A percentile compares a stretch with the other conserved stretches of the same genome.
Conservation (phyloP, 225 moss, liverwort and hornwort species). For the Ulota crispa region DNA sequence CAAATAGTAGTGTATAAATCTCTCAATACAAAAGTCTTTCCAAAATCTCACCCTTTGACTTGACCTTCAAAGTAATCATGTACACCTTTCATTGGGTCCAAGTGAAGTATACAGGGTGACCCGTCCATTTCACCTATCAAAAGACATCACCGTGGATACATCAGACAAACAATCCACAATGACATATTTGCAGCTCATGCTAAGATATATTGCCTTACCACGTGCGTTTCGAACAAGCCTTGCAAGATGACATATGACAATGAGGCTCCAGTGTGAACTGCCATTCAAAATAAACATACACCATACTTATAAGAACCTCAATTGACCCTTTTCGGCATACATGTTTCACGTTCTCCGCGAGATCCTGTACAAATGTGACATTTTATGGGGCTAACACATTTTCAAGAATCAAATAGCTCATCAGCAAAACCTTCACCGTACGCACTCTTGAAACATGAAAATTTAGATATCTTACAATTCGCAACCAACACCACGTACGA, state of each 20-base stretch:
- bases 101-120: conserved; percentile 23
- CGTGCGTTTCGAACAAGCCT: not conserved
- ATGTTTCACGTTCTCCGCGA: rapidly evolving
- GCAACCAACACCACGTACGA: not conserved
- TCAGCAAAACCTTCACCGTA: rapidly evolving
- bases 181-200: rapidly evolving
- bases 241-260: conserved; percentile 10
- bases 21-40: too few relatives aligned
- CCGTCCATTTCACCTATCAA: not conserved
- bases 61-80: conserved; percentile 13
- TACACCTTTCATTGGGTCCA: conserved; percentile 23
- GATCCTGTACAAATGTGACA: too few relatives aligned
- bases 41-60: conserved; percentile 17
- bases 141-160: not conserved
- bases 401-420: too few relatives aligned
- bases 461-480: not conserved
- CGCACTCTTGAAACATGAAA: not conserved
- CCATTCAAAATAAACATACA: not conserved
- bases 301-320: rapidly evolving
- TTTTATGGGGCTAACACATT: too few relatives aligned
- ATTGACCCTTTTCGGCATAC: not conserved
- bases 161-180: rapidly evolving
- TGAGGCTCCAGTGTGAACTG: conserved; percentile 21
- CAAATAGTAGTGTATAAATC: too few relatives aligned
- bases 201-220: not conserved